These are phyloP conservation scores for Boeremia lycopersici DNA, from an alignment of 2,329 filamentous ascomycete genomes.

Conservation along the genomic window DNA sequence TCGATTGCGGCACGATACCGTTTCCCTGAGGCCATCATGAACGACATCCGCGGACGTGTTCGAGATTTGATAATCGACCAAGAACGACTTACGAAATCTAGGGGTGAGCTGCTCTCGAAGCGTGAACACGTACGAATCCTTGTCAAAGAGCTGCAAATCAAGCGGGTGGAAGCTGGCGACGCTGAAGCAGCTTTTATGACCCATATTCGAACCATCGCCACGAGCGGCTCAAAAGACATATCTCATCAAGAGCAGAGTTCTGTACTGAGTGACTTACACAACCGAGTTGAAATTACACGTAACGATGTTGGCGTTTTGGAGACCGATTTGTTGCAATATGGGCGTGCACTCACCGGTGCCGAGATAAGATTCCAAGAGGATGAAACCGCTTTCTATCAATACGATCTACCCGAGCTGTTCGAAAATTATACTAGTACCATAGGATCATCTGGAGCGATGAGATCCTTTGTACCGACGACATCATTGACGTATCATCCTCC, in stretches of 20 bases:
- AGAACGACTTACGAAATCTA: constrained; percentile 1
- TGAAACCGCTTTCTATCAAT: background rate
- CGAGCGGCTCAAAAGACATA: background rate
- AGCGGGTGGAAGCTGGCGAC: constrained; percentile 15
- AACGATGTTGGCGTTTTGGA: background rate
- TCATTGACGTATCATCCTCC: background rate
- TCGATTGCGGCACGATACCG: background rate
- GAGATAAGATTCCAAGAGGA: background rate
- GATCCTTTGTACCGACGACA: background rate
- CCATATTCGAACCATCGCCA: background rate
- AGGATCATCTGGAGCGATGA: too few species aligned
- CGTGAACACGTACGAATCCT: background rate
- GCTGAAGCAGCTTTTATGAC: constrained; percentile 22
- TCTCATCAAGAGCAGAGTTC: background rate
- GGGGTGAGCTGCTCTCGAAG: constrained; percentile 9
- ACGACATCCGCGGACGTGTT: background rate
- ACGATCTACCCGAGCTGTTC: background rate
- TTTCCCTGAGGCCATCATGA: background rate
- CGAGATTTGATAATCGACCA: constrained; percentile 5
- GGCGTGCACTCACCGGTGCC: background rate
- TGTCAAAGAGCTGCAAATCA: constrained; percentile 2
- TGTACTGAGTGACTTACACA: background rate
- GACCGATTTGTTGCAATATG: background rate
- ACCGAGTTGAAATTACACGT: background rate
- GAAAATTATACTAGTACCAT: background rate